A percentile compares a stretch with the other conserved stretches of the same genome.
Conservation (phyloP, 768 basidiomycete genomes). For the Tylopilus sp. region DNA sequence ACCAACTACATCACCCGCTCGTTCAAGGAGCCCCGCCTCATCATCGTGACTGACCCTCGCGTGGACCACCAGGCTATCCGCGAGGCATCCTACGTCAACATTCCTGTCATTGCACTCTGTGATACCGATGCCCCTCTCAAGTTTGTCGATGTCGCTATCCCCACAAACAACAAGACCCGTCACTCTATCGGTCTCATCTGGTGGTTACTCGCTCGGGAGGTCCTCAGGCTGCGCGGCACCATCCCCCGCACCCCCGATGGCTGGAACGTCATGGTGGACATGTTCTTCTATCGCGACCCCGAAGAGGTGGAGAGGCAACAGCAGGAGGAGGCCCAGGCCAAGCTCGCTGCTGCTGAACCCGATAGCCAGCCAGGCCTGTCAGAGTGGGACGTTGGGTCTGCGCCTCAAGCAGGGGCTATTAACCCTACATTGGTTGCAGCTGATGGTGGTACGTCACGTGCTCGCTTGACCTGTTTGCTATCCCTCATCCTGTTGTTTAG, state of each 20-base stretch:
- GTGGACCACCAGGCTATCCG: conserved; percentile 99
- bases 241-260: conserved; percentile 88
- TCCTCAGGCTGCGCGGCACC: conserved; percentile 91
- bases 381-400: conserved; percentile 77
- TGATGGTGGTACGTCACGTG: conserved; percentile 45
- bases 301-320: conserved; percentile 99
- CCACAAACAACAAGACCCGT: conserved; percentile 98
- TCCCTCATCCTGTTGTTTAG: conserved; percentile 33
- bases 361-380: conserved; percentile 47
- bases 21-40: conserved; percentile 99
- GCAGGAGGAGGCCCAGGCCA: conserved; percentile 88
- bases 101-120: conserved; percentile 98
- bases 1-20: conserved; percentile 99
- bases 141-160: conserved; percentile 98
- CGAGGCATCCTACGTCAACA: conserved; percentile 99
- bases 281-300: conserved; percentile 99
- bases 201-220: conserved; percentile 97
- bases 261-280: conserved; percentile 98
- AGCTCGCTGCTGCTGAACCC: conserved; percentile 58
- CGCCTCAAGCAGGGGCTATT: conserved; percentile 64
- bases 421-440: conserved; percentile 76
- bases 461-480: not conserved
- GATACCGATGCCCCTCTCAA: conserved; percentile 98
- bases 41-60: conserved; percentile 97
- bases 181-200: conserved; percentile 96